Conservation (phyloP, 371 early-diverging fungal species). For the Zancudomyces culisetae region DNA sequence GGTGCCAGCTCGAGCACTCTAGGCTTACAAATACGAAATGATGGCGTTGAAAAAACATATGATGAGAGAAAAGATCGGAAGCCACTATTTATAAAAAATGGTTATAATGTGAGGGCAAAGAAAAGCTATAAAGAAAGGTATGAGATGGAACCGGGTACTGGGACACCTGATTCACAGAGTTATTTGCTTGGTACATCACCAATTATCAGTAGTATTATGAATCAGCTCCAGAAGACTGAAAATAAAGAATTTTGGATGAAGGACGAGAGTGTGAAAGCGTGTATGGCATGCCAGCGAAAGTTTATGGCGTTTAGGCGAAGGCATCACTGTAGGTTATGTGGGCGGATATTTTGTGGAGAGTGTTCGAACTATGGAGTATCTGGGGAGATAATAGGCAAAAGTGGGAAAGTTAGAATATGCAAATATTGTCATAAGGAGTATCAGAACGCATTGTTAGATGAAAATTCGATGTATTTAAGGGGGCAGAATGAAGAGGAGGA, state of each 20-base stretch:
- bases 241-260: not conserved
- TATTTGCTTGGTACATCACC: not conserved
- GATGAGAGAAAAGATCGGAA: not conserved
- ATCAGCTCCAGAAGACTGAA: not conserved
- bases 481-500: not conserved
- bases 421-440: not conserved
- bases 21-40: not conserved
- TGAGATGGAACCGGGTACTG: no score
- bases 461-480: not conserved
- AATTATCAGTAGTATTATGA: not conserved
- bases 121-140: no score
- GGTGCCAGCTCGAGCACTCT: not conserved
- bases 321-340: conserved; percentile 1
- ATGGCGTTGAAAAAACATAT: not conserved
- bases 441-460: not conserved
- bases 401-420: not conserved
- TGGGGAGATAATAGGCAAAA: not conserved
- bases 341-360: not conserved
- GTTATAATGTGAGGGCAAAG: not conserved
- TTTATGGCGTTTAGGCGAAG: not conserved
- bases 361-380: not conserved
- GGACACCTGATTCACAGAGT: not conserved
- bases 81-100: not conserved
- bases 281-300: not conserved
- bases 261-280: not conserved